phyloP scores from a whole-genome alignment of 2,329 filamentous ascomycete species.

The Leptographium radiaticola region DNA sequence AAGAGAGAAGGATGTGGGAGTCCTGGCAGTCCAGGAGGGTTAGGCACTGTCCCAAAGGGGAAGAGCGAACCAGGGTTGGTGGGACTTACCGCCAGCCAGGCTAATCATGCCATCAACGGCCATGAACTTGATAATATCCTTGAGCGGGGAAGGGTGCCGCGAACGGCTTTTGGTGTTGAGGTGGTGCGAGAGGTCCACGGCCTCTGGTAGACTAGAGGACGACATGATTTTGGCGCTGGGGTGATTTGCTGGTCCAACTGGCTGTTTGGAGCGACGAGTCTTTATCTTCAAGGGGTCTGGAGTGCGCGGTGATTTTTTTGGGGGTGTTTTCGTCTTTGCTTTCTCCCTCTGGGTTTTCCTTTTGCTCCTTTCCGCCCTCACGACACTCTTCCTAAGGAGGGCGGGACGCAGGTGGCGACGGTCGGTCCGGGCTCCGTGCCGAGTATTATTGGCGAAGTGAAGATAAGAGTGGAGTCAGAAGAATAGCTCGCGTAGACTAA shows the following conservation, averaged over 20 bases:
- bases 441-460: not conserved
- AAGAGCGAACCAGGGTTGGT: no score
- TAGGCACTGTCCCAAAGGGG: not conserved
- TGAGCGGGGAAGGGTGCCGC: constrained; percentile 18
- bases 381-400: no score
- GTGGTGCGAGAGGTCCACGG: constrained; percentile 17
- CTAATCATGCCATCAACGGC: constrained; percentile 20
- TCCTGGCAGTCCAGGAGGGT: constrained; percentile 6
- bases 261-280: no score
- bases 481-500: not conserved
- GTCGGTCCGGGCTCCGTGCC: not conserved
- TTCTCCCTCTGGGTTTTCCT: not conserved
- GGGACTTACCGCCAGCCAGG: constrained; percentile 16
- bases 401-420: not conserved
- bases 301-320: no score
- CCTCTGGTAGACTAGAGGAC: not conserved
- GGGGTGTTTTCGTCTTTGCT: not conserved
- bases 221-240: not conserved
- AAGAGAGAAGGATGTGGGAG: constrained; percentile 18
- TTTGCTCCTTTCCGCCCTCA: not conserved
- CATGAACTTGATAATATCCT: constrained; percentile 22
- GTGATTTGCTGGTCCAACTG: not conserved
- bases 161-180: constrained; percentile 17
- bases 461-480: not conserved
- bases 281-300: no score